These are phyloP conservation scores for Polytrichum formosum DNA, from an alignment of 225 moss, liverwort and hornwort genomes.

Conservation along the genomic window DNA sequence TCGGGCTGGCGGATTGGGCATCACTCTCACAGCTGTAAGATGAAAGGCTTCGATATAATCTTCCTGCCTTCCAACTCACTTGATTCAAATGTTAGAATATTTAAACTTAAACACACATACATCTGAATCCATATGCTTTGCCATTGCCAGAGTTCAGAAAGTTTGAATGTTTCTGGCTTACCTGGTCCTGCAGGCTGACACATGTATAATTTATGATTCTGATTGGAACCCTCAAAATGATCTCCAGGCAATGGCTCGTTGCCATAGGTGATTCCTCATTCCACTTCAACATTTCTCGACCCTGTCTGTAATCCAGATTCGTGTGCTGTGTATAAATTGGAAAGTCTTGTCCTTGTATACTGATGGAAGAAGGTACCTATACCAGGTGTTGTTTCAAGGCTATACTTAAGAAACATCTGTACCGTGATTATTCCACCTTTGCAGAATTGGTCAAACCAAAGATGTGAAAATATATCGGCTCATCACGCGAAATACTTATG, in stretches of 20 bases:
- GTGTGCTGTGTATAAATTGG: too few relatives aligned
- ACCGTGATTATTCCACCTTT: background rate
- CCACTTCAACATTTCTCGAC: too few relatives aligned
- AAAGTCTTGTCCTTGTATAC: too few relatives aligned
- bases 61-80: too few relatives aligned
- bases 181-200: constrained; percentile 66
- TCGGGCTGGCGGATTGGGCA: constrained; percentile 78
- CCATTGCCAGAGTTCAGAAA: background rate
- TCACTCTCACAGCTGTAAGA: constrained; percentile 81
- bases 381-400: background rate
- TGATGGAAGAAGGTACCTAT: too few relatives aligned
- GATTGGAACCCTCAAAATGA: constrained; percentile 95
- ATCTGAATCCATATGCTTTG: too few relatives aligned
- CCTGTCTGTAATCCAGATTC: too few relatives aligned
- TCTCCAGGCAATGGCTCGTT: constrained; percentile 87
- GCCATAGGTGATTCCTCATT: constrained; percentile 52
- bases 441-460: constrained; percentile 86
- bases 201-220: constrained; percentile 82
- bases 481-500: constrained; percentile 75
- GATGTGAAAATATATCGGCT: constrained; percentile 78
- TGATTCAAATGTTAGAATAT: too few relatives aligned
- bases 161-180: constrained; percentile 3
- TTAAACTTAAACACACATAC: too few relatives aligned
- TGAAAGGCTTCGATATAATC: too few relatives aligned
- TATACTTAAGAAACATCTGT: too few relatives aligned